Evolutionary conservation across 441 rosid species (phyloP), one percentile per base, ranked within the genome.

Genomic region (Pelargonium cotyledonis): DNA sequence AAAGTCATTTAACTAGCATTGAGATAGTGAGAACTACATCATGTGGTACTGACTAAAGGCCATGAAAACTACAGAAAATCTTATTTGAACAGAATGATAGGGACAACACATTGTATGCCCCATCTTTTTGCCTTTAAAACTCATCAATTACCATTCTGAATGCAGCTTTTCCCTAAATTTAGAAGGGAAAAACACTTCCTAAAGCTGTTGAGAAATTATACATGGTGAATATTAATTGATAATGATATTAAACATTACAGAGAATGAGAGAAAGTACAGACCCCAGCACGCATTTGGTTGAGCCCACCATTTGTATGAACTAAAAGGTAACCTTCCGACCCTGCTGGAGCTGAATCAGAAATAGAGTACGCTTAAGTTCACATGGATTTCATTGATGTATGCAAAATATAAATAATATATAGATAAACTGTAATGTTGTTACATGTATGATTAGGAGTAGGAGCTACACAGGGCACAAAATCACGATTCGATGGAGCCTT

Each of bases 251-350:
- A 40, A 40, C 43, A 40, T 40, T 40, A 40, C 43, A 40, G 43
- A 40, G 43, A 40, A 40, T 40, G 43, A 57, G 35, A 35, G 1
- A 1, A 60, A 11, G 73, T 63, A 83, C 85, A 44, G 53, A 92
- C 99, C 92, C 99, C 99, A 67, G 96, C 92, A 44, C 96, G 88
- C 98, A 95, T 95, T 77, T 92, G 99, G 81, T 95, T 95, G 79
- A 95, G 98, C 18, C 98, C 99, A 3, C 98, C 99, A 81, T 92
- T 95, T 7, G 99, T 84, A 79, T 89, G 88, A 76, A 92, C 96
- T 66, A 95, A 81, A 79, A 95, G 99, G 81, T 82, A 95, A 66
- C 98, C 97, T 72, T 77, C 81, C 7, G 90, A 85, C 73, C 82
- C 87, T 21, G 64, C 41, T 63, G 90, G 89, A 78, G 80, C 99